Percentiles rank a stretch among this genome's conserved stretches.
Evolutionary conservation across 2,329 filamentous ascomycete species (phyloP).

Genomic region (Cephalotrichum gorgonifer): DNA sequence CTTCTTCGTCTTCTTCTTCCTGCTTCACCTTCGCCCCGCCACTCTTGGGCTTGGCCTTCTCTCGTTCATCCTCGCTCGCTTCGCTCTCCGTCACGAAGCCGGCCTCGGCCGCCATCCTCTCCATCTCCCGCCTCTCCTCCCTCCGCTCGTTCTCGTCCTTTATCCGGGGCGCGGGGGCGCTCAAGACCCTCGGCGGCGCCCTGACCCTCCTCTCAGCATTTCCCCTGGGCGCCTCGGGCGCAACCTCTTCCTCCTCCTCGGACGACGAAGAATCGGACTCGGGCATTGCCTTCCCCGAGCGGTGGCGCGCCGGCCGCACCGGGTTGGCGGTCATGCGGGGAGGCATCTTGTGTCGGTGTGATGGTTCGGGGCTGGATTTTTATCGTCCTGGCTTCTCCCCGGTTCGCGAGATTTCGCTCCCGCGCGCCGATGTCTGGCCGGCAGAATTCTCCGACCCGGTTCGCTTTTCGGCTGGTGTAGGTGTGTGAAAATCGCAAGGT

Average conservation of each 20-base stretch:
- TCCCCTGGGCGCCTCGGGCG: conserved; percentile 15
- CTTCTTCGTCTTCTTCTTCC: conserved; percentile 19
- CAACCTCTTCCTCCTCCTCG: conserved; percentile 28
- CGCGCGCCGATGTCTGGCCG: too few species aligned
- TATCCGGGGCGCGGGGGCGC: conserved; percentile 16
- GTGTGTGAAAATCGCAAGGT: too few species aligned
- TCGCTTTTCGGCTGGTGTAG: too few species aligned
- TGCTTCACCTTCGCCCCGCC: conserved; percentile 7
- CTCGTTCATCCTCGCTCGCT: conserved; percentile 22
- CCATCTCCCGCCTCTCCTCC: conserved; percentile 12
- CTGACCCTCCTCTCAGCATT: conserved; percentile 22
- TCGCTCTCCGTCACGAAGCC: conserved; percentile 52
- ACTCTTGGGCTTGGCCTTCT: neutral
- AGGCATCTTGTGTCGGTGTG: conserved; percentile 44
- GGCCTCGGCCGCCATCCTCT: conserved; percentile 44
- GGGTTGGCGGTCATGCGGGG: conserved; percentile 91
- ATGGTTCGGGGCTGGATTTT: neutral
- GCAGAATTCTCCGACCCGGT: too few species aligned
- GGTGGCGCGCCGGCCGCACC: conserved; percentile 66
- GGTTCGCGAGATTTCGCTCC: too few species aligned
- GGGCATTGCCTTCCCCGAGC: conserved; percentile 66
- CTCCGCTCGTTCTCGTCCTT: neutral
- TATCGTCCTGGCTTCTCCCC: too few species aligned
- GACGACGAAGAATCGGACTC: conserved; percentile 41
- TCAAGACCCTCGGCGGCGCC: conserved; percentile 46